Evolutionary conservation across 2,329 filamentous ascomycete species (phyloP).

Genomic region (Elsinoe perseae): DNA sequence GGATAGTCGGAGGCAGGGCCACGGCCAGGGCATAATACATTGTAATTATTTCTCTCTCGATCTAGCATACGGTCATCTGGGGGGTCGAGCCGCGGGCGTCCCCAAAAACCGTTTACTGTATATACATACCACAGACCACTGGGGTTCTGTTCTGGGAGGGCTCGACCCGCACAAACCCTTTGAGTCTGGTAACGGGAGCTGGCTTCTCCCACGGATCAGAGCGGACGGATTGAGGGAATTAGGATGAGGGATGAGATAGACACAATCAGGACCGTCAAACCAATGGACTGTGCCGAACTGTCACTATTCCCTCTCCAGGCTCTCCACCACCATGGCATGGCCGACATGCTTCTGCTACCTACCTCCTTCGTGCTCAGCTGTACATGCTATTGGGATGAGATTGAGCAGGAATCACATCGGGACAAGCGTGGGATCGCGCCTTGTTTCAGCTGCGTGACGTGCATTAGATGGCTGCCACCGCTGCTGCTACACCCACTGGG

Average conservation of each 20-base stretch:
- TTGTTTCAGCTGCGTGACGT: not conserved
- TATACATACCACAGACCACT: constrained; percentile 4
- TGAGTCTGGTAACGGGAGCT: not conserved
- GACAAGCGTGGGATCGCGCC: not conserved
- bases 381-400: too few relatives aligned
- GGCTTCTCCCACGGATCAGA: constrained; percentile 3
- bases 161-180: constrained; percentile 1
- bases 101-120: constrained; percentile 10
- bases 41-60: not conserved
- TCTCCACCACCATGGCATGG: too few relatives aligned
- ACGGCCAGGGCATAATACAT: not conserved
- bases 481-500: too few relatives aligned
- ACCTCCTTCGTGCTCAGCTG: too few relatives aligned
- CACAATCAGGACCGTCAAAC: not conserved
- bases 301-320: too few relatives aligned
- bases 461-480: not conserved
- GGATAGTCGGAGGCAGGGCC: not conserved
- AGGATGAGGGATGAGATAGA: not conserved
- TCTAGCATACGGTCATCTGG: constrained; percentile 3
- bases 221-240: not conserved
- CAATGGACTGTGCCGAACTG: too few relatives aligned
- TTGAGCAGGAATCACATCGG: not conserved
- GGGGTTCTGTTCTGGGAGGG: not conserved
- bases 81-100: not conserved
- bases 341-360: too few relatives aligned